Evolutionary conservation across 768 basidiomycete species (phyloP).

Genomic region (Astraeus odoratus): DNA sequence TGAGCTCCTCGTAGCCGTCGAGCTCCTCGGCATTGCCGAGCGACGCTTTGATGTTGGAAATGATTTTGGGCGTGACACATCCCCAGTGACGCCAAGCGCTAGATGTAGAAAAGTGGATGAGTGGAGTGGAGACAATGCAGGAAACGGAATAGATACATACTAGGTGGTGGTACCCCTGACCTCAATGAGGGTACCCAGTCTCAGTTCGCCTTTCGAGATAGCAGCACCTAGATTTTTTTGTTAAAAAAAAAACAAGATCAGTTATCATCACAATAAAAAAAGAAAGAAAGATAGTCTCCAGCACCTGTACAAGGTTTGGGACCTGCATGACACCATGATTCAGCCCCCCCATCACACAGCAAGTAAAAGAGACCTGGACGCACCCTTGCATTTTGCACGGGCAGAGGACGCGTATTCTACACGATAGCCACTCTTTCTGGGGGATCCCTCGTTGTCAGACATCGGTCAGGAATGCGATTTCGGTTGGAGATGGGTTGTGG

Average conservation of each 20-base stretch:
- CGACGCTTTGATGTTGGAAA: slow-evolving; percentile 62
- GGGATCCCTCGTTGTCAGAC: slow-evolving; percentile 30
- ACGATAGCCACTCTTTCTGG: slow-evolving; percentile 52
- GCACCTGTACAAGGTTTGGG: slow-evolving; percentile 71
- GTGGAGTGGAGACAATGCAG: not conserved
- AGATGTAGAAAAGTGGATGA: not conserved
- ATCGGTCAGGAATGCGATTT: slow-evolving; percentile 19
- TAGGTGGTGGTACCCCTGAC: slow-evolving; percentile 62
- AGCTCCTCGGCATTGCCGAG: slow-evolving; percentile 58
- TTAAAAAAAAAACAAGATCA: not conserved
- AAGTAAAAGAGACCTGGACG: slow-evolving; percentile 14
- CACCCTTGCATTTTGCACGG: slow-evolving; percentile 77
- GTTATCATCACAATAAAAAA: no score
- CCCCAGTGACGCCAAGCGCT: slow-evolving; percentile 92
- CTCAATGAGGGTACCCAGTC: slow-evolving; percentile 72
- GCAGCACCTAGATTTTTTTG: slow-evolving; percentile 48
- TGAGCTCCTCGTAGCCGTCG: slow-evolving; percentile 79
- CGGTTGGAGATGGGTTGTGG: slow-evolving; percentile 13
- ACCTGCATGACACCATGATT: slow-evolving; percentile 37
- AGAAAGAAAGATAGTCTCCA: slow-evolving; percentile 6
- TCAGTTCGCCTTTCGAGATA: slow-evolving; percentile 65
- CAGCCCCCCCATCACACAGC: slow-evolving; percentile 14
- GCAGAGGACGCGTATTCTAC: slow-evolving; percentile 66
- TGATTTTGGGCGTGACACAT: slow-evolving; percentile 63
- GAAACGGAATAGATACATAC: slow-evolving; percentile 33